A percentile compares a stretch with the other conserved stretches of the same genome.
phyloP scores from a whole-genome alignment of 805 yeast genomes.

The Dipodascopsis tothii region DNA sequence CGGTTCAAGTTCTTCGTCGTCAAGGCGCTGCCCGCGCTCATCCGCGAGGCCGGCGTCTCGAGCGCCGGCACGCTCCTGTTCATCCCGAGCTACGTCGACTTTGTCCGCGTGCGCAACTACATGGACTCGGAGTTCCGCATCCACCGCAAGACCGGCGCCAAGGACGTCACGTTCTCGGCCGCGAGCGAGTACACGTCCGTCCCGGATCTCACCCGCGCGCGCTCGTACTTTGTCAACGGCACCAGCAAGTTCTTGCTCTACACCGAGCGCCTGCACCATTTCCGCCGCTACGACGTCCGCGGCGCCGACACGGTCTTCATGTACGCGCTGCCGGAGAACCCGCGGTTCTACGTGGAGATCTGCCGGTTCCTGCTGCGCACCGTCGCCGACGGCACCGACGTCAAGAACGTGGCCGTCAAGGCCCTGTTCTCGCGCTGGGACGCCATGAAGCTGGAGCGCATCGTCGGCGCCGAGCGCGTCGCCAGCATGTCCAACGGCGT shows the following conservation, averaged over 20 bases:
- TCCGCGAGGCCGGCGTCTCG: conserved; percentile 44
- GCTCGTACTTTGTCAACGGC: conserved; percentile 61
- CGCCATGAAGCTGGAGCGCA: conserved; percentile 64
- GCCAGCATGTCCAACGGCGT: conserved; percentile 61
- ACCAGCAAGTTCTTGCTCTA: conserved; percentile 67
- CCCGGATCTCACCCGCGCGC: conserved; percentile 59
- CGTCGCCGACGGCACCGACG: conserved; percentile 43
- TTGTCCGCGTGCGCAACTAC: conserved; percentile 66
- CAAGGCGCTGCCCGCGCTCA: conserved; percentile 63
- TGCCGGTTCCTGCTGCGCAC: conserved; percentile 53
- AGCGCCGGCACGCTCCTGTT: conserved; percentile 69
- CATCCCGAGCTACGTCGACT: conserved; percentile 83
- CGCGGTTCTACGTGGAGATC: conserved; percentile 72
- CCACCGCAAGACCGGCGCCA: conserved; percentile 50
- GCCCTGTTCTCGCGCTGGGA: conserved; percentile 73
- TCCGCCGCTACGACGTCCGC: conserved; percentile 70
- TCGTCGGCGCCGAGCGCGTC: conserved; percentile 72
- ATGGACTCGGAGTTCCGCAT: conserved; percentile 35
- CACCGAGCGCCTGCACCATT: conserved; percentile 90
- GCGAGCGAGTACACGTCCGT: conserved; percentile 63
- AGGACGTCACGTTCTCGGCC: conserved; percentile 38
- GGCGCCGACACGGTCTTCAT: conserved; percentile 80
- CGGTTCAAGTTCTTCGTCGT: conserved; percentile 75
- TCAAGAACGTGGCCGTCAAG: conserved; percentile 48
- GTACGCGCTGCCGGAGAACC: conserved; percentile 80